Conservation (phyloP, 2,329 filamentous ascomycete species). For the Epichloe festucae region DNA sequence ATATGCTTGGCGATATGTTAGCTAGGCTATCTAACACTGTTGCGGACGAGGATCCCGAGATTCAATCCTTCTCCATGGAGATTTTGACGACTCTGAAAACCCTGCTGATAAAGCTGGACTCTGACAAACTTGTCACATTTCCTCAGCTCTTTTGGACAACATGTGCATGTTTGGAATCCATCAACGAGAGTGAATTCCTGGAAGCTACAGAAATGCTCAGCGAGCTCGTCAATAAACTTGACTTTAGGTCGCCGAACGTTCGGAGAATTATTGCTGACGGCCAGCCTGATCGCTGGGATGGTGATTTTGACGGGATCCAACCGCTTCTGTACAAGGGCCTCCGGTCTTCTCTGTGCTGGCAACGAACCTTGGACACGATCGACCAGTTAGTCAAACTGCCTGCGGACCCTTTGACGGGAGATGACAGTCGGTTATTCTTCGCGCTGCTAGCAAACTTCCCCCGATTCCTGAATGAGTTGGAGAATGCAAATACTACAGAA, state of each 20-base stretch:
- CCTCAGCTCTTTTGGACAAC: slow-evolving; percentile 97
- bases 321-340: slow-evolving; percentile 82
- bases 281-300: slow-evolving; percentile 79
- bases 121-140: slow-evolving; percentile 70
- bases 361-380: slow-evolving; percentile 63
- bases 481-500: slow-evolving; percentile 44
- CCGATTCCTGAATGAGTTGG: slow-evolving; percentile 67
- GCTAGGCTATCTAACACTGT: slow-evolving; percentile 92
- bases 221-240: slow-evolving; percentile 69
- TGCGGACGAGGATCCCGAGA: slow-evolving; percentile 85
- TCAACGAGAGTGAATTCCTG: slow-evolving; percentile 89
- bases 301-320: slow-evolving; percentile 74
- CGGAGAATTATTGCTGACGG: slow-evolving; percentile 62
- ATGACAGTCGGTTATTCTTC: slow-evolving; percentile 71
- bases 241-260: slow-evolving; percentile 59
- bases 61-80: slow-evolving; percentile 95
- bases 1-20: slow-evolving; percentile 95
- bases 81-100: slow-evolving; percentile 89
- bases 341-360: slow-evolving; percentile 71
- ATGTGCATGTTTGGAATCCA: slow-evolving; percentile 89
- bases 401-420: slow-evolving; percentile 67
- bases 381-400: slow-evolving; percentile 69
- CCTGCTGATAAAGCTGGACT: slow-evolving; percentile 73
- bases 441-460: slow-evolving; percentile 80
- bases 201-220: slow-evolving; percentile 88